Evolutionary conservation across 371 early-diverging fungal species (phyloP).

Genomic region (Mucor piriformis): DNA sequence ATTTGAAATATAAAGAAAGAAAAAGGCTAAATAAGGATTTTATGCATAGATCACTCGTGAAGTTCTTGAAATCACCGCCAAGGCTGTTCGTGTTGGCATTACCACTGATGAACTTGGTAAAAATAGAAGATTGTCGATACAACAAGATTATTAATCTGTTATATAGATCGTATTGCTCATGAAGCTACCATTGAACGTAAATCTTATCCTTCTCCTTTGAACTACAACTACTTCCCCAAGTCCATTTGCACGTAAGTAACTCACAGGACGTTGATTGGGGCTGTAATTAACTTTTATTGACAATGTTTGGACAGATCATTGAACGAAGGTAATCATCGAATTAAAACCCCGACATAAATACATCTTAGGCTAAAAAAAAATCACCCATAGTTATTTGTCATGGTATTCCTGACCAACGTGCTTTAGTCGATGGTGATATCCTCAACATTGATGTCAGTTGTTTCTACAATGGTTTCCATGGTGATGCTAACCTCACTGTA

Average conservation of each 20-base stretch:
- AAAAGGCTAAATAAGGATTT: neutral
- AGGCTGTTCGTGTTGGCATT: constrained; percentile 80
- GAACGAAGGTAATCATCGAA: constrained; percentile 52
- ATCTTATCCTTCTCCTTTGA: constrained; percentile 93
- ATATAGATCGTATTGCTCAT: constrained; percentile 79
- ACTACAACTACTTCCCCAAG: constrained; percentile 92
- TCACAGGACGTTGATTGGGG: too few species aligned
- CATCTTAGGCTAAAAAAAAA: neutral
- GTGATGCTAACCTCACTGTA: constrained; percentile 89
- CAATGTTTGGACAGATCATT: constrained; percentile 41
- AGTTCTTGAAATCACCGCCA: constrained; percentile 81
- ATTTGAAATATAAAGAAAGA: too few species aligned
- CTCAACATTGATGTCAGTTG: constrained; percentile 91
- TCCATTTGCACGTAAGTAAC: constrained; percentile 83
- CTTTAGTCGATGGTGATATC: constrained; percentile 89
- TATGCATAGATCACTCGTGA: constrained; percentile 75
- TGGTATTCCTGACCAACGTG: constrained; percentile 91
- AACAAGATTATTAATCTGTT: neutral
- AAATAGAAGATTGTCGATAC: too few species aligned
- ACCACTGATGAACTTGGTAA: constrained; percentile 89
- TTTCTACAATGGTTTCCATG: constrained; percentile 89
- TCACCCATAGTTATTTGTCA: constrained; percentile 70
- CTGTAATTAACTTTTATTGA: neutral
- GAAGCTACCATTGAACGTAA: constrained; percentile 83
- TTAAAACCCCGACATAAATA: neutral